Base-by-base conservation (phyloP, 2,329 filamentous ascomycete species). In the Proliferodiscus dingleyae region DNA sequence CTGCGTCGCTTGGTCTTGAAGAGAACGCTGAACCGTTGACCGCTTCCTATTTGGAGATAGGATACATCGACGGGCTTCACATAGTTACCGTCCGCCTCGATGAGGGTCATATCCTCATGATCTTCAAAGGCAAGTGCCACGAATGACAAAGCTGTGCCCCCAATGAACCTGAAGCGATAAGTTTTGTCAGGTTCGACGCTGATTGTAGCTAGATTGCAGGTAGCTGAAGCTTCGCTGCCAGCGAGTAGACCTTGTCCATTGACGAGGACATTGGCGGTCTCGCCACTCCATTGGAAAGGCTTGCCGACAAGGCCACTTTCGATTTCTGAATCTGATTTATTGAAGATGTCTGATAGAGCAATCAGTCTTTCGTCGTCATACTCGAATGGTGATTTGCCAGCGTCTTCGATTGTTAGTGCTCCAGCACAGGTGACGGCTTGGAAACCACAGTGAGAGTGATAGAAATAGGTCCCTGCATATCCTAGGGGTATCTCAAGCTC, bases 281-380 rank as follows among this genome's bases (percentile, higher is more conserved):
- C 81, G 1, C 80, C 81, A 2, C 71, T 70, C 75, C 77, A 85
- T 7, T 61, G 58, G 47, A 83, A 77, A 0, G 77, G 75, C 2
- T 61, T 63, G 1, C 65, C 67, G 0, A 61, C 54, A 1, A 85
- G 66, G 0, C 74, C 77, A 0, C 65, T 47, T 45, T 74, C 71
- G 22, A 86, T 73, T 0, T 61, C 58, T 0, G 66, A 46, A 50
- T 85, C 79, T 0, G 71, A 69, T 41, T 73, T 71, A 28, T 67
- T 68, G 60, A 77, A 85, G 52, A 76, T 73, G 51, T 86, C 82
- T 3, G 70, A 67, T 2, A 84, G 61, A 9, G 71, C 59, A 2
- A 85, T 47, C 2, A 78, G 69, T 0, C 73, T 67, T 21, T 86
- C 82, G 2, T 76, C 80, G 44, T 85, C 78, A 52, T 82, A 85